These are phyloP conservation scores for Didymella keratinophila DNA, from an alignment of 2,329 filamentous ascomycete species.

Conservation along the genomic window DNA sequence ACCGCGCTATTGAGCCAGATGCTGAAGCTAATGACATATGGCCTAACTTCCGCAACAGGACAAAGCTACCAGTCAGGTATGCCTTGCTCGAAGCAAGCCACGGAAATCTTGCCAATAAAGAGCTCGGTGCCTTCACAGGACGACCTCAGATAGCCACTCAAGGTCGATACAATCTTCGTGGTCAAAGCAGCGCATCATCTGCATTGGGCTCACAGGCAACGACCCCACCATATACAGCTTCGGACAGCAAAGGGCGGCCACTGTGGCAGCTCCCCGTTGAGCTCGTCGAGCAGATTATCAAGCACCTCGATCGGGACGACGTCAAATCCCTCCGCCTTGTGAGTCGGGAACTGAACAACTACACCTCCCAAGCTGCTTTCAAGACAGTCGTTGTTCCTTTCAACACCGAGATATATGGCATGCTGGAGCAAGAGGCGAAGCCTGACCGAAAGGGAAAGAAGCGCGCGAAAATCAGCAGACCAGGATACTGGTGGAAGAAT, in stretches of 20 bases:
- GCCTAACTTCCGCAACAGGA: slow-evolving; percentile 42
- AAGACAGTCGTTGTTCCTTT: slow-evolving; percentile 71
- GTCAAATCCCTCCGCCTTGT: slow-evolving; percentile 69
- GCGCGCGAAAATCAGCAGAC: slow-evolving; percentile 36
- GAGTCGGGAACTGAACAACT: slow-evolving; percentile 65
- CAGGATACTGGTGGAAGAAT: slow-evolving; percentile 54
- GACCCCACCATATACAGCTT: neutral
- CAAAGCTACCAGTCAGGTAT: slow-evolving; percentile 40
- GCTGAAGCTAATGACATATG: slow-evolving; percentile 47
- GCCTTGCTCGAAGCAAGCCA: slow-evolving; percentile 24
- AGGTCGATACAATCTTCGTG: neutral
- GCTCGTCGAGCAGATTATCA: slow-evolving; percentile 66
- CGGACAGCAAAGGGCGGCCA: slow-evolving; percentile 47
- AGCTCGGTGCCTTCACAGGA: neutral
- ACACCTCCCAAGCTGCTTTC: slow-evolving; percentile 67
- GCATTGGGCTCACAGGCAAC: neutral
- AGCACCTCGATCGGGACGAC: slow-evolving; percentile 64
- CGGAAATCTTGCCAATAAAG: neutral
- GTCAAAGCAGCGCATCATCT: neutral
- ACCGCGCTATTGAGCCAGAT: slow-evolving; percentile 27
- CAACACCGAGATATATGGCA: slow-evolving; percentile 68
- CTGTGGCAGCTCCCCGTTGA: slow-evolving; percentile 63
- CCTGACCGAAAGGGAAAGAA: slow-evolving; percentile 49
- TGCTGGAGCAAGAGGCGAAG: slow-evolving; percentile 53
- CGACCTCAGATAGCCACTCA: slow-evolving; percentile 7